A percentile compares a stretch with the other conserved stretches of the same genome.
phyloP scores from a whole-genome alignment of 495 filamentous ascomycete species.

The Aspergillus steynii region DNA sequence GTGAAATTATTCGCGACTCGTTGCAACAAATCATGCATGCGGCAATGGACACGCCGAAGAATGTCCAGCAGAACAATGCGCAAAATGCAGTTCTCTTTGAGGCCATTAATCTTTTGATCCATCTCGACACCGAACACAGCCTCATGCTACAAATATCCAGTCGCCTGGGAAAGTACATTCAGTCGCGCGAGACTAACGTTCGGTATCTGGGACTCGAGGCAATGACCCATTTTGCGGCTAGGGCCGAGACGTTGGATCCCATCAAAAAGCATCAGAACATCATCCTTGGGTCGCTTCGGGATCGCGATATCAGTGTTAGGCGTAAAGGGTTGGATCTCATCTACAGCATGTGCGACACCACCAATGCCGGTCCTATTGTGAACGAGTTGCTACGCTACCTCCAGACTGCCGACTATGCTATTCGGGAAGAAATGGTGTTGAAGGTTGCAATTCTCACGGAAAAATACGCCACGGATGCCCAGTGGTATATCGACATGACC shows the following conservation, averaged over 20 bases:
- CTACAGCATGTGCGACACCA: slow-evolving; percentile 98
- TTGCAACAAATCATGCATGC: slow-evolving; percentile 85
- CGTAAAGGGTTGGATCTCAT: slow-evolving; percentile 93
- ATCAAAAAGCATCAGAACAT: slow-evolving; percentile 98
- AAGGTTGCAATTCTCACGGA: slow-evolving; percentile 98
- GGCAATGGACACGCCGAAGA: slow-evolving; percentile 92
- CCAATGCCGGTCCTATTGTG: slow-evolving; percentile 89
- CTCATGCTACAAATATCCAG: slow-evolving; percentile 98
- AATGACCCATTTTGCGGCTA: slow-evolving; percentile 96
- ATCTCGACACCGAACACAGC: slow-evolving; percentile 93
- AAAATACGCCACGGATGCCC: slow-evolving; percentile 96
- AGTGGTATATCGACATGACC: slow-evolving; percentile 99
- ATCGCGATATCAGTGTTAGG: slow-evolving; percentile 95
- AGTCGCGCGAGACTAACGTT: slow-evolving; percentile 96
- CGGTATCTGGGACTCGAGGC: slow-evolving; percentile 95
- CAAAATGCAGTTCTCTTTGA: slow-evolving; percentile 98
- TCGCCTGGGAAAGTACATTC: slow-evolving; percentile 91
- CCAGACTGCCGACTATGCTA: slow-evolving; percentile 94
- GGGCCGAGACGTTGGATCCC: slow-evolving; percentile 91
- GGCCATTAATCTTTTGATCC: slow-evolving; percentile 97
- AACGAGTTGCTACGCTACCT: slow-evolving; percentile 92
- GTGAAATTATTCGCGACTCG: slow-evolving; percentile 89
- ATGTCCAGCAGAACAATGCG: slow-evolving; percentile 99
- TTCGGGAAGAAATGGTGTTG: slow-evolving; percentile 97
- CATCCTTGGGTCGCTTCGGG: slow-evolving; percentile 89